Base-by-base conservation (phyloP, 805 yeast genomes). In the Suhomyces canberraensis region DNA sequence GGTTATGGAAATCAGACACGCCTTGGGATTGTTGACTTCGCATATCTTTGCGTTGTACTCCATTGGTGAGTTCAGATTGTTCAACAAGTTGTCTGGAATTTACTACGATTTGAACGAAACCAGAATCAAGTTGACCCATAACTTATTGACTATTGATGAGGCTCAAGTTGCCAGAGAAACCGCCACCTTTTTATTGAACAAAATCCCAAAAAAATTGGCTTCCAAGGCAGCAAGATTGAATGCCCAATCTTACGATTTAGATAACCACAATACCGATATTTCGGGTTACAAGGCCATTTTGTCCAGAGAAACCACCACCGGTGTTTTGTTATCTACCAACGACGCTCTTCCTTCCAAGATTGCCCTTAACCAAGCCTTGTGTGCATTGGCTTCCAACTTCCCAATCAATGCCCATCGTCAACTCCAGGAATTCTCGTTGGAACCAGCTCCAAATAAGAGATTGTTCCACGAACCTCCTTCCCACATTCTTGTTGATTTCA, bases 401-500 rank as follows among this genome's bases (percentile, higher is more conserved):
- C 95, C 95, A 2, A 57, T 67, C 39, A 58, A 65, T 41, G 62
- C 64, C 18, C 69, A 64, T 41, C 35, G 42, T 28, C 45, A 52
- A 30, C 42, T 38, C n/a, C 39, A 42, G 4, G 55, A 57, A 14
- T 65, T 44, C 41, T 54, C 66, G 2, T 54, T 76, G 37, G 57
- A 56, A n/a, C 79, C 85, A 2, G 56, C 61, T 11, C 63, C 66
- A 19, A 69, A 72, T 47, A 57, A 64, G 26, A 69, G 70, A 40
- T 77, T 79, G 46, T 60, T 60, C 29, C 69, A 69, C 24, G 73
- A 73, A 4, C 69, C 76, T 3, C 78, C 83, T 2, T 71, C 81
- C 3, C 89, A 85, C 54, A 76, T 87, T 38, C 58, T 86, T 56
- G 86, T 84, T 30, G 93, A 84, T 55, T 82, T 86, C 58, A 80